Evolutionary conservation across 257 asterid species (phyloP).

Genomic region (Solanum peruvianum): DNA sequence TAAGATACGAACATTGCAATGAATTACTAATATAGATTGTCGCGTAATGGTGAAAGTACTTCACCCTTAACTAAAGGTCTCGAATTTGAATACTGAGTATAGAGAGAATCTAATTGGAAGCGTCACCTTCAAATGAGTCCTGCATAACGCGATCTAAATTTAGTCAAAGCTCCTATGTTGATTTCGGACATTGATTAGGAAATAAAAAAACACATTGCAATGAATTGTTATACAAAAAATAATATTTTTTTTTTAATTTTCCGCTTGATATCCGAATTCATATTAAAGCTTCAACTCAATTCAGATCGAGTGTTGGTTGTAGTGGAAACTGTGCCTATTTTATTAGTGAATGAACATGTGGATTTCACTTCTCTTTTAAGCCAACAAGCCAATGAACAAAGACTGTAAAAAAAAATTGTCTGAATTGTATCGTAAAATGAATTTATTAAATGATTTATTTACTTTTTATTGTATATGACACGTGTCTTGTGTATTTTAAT

Average conservation of each 20-base stretch:
- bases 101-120: no score
- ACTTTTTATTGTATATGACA: background rate
- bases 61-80: accelerated
- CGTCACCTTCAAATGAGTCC: no score
- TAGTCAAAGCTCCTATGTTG: accelerated
- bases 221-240: no score
- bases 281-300: no score
- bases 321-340: background rate
- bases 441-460: no score
- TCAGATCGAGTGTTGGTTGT: background rate
- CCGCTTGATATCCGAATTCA: accelerated
- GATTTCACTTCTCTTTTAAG: background rate
- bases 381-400: background rate
- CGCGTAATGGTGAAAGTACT: no score
- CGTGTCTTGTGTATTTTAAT: background rate
- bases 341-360: background rate
- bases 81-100: accelerated
- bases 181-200: accelerated
- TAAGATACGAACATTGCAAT: no score
- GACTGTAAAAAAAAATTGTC: no score
- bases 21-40: no score
- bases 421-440: background rate
- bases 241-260: no score
- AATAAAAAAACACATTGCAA: no score
- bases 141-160: accelerated